Evolutionary conservation across 2,329 filamentous ascomycete species (phyloP), one percentile per base, ranked within the genome.

Genomic region (Rugonectria rugulosa): DNA sequence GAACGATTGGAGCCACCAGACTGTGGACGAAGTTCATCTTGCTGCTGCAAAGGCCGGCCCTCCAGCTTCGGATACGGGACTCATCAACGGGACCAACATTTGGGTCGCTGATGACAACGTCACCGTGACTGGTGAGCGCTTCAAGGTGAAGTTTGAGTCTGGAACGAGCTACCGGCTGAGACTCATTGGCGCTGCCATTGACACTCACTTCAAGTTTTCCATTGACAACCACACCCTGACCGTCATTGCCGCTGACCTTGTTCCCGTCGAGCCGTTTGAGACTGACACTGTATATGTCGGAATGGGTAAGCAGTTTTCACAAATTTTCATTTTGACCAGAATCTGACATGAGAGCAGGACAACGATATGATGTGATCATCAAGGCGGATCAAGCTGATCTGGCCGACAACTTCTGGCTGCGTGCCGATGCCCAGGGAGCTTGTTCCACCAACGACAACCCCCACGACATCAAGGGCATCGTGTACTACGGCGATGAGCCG

Each of bases 171-270:
- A 83, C 57, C 75, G 77, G 20, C 56, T 84, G 31, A 70, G 81
- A 5, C 65, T 84, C 4, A 72, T 84, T 52, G 83, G 83, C 62
- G 73, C 68, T 2, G 77, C 76, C 24, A 66, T 77, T 15, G 77
- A 80, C 31, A 75, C 71, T 0, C 72, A 74, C 59, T 69, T 76
- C 67, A 76, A 77, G 57, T 84, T 84, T 61, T 75, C 73, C 27
- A 82, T 85, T 54, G 82, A 85, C 67, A 78, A 81, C 45, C 86
- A 88, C 67, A 77, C 66, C 1, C 68, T 88, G 61, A 81, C 75
- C 0, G 83, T 88, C 29, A 84, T 88, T 32, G 76, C 79, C 0
- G 73, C 71, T n/a, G 86, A 87, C 56, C 71, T 88, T 4, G 81
- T 88, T 0, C 82, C 85, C 2, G 76, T 88, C 20, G 63, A 75